These are phyloP conservation scores for Hippophae tibetana DNA, from an alignment of 306 rosid species.

Conservation along the genomic window DNA sequence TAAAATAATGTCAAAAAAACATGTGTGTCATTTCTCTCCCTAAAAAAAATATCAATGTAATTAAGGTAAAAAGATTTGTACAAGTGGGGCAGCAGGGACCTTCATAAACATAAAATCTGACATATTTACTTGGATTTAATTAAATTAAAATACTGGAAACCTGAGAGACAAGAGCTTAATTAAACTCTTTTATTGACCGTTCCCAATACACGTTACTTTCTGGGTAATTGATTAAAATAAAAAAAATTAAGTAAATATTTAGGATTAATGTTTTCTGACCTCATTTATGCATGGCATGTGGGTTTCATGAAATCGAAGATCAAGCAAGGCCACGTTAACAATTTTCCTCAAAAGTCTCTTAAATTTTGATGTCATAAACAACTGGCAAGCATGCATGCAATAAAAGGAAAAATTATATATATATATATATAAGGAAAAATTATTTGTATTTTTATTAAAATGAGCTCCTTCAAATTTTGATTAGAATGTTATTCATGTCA, in stretches of 20 bases:
- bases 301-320: neutral
- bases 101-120: neutral
- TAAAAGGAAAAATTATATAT: too few relatives aligned
- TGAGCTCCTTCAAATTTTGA: neutral
- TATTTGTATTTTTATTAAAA: neutral
- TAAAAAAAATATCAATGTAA: neutral
- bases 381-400: constrained; percentile 15
- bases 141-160: neutral
- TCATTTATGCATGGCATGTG: neutral
- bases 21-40: too few relatives aligned
- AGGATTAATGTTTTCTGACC: neutral
- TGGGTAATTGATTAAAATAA: neutral
- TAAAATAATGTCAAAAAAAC: too few relatives aligned
- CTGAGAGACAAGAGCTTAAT: neutral
- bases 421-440: neutral
- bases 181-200: constrained; percentile 3
- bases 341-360: neutral
- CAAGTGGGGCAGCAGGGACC: neutral
- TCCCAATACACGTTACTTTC: neutral
- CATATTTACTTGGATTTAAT: constrained; percentile 14
- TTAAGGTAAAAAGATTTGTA: neutral
- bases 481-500: too few relatives aligned
- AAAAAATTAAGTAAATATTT: too few relatives aligned
- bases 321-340: neutral
- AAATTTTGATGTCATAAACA: neutral